Evolutionary conservation across 345 rosid genomes (phyloP), one percentile per base, ranked within the genome.

Genomic region (Garcia nutans): DNA sequence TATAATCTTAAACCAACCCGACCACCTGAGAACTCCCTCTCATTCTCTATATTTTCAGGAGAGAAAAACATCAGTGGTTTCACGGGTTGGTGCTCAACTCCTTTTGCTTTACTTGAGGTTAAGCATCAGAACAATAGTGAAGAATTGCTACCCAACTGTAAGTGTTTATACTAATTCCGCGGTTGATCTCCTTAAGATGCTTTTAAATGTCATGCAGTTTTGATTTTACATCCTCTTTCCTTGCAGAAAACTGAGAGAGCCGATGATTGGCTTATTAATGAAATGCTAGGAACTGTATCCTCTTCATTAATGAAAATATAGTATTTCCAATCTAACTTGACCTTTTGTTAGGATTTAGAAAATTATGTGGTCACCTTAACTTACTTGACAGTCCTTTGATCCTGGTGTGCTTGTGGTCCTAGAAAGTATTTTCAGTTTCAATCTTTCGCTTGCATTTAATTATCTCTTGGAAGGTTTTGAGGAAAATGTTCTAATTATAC

Each of bases 231-330:
- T 33, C 81, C 26, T 75, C 73, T 68, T 71, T 45, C 72, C 74
- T 77, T 82, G 81, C 90, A 94, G 97, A 89, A 83, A 71, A 60
- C 88, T 0, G 87, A 87, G 68, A 86, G 97, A 83, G 98, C 87
- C 80, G 95, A 94, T 77, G 88, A 85, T 64, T 85, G 89, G 89
- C 97, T 94, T 70, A 76, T 86, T 55, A 54, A 75, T 66, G 96
- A 94, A 88, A 92, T 94, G 98, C 85, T 89, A 56, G 86, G 98
- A 82, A 94, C 97, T 67, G 98, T 94, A 92, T 94, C 98, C 94
- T 88, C 77, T 50, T 66, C 2, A 16, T 76, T 71, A 50, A 1
- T 62, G 10, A 44, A 74, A 19, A n/a, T 58, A 22, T 22, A 45
- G 59, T 22, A 47, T 8, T 19, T 37, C 20, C 26, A 19, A 45